Percentiles rank a stretch among this genome's conserved stretches.
Evolutionary conservation across 345 rosid species (phyloP).

Genomic region (Lepidium didymum): DNA sequence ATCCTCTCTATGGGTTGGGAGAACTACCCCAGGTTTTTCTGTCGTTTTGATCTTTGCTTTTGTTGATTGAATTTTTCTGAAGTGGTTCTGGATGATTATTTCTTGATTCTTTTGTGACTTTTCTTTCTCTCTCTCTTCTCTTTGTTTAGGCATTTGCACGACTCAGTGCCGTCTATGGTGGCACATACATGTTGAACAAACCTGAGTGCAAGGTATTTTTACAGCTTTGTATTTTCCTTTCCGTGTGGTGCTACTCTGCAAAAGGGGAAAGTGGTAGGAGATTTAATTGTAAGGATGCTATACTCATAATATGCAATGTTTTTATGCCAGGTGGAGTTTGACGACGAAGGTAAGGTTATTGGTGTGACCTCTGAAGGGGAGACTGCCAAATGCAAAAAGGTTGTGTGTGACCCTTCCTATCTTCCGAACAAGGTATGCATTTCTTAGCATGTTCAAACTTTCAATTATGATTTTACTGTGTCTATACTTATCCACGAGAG

Average conservation of each 20-base stretch:
- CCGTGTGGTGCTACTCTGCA: background rate
- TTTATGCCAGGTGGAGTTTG: slow-evolving; percentile 69
- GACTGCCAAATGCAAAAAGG: slow-evolving; percentile 92
- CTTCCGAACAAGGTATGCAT: slow-evolving; percentile 58
- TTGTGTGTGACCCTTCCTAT: slow-evolving; percentile 86
- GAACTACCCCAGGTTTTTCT: slow-evolving; percentile 83
- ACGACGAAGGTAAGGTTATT: slow-evolving; percentile 54
- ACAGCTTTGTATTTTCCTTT: background rate
- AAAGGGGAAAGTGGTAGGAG: background rate
- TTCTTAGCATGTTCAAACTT: background rate
- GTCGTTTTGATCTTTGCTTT: slow-evolving; percentile 6
- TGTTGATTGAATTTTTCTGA: background rate
- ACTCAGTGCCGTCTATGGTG: slow-evolving; percentile 92
- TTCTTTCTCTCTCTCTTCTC: slow-evolving; percentile 3
- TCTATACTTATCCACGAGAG: background rate
- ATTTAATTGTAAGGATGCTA: background rate
- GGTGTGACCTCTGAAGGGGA: slow-evolving; percentile 91
- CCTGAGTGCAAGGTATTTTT: slow-evolving; percentile 77
- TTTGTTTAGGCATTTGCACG: slow-evolving; percentile 79
- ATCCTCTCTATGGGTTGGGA: slow-evolving; percentile 89
- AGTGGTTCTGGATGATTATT: background rate
- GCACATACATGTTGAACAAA: slow-evolving; percentile 94
- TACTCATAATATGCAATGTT: background rate
- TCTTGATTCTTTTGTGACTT: background rate
- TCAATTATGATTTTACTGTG: background rate